phyloP scores from a whole-genome alignment of 495 filamentous ascomycete genomes.

The Margaritispora aquatica region DNA sequence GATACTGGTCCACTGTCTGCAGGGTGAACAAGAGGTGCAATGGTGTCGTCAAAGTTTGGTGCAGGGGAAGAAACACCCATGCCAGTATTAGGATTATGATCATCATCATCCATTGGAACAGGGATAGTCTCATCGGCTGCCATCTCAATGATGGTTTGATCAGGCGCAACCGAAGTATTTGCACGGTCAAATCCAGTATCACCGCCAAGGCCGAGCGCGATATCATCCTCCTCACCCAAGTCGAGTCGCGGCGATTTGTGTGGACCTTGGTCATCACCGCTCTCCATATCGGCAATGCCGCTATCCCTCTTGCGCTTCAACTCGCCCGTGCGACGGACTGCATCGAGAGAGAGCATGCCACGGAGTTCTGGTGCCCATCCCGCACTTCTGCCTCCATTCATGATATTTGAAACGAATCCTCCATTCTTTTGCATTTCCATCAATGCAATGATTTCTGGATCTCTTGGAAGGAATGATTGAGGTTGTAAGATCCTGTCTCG shows the following conservation, averaged over 20 bases:
- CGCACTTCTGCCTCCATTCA: slow-evolving; percentile 68
- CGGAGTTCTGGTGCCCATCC: slow-evolving; percentile 90
- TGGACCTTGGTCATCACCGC: slow-evolving; percentile 47
- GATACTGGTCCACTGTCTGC: slow-evolving; percentile 79
- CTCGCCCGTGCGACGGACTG: slow-evolving; percentile 68
- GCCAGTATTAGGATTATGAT: slow-evolving; percentile 29
- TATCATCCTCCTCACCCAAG: slow-evolving; percentile 57
- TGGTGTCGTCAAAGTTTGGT: slow-evolving; percentile 68
- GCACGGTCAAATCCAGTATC: slow-evolving; percentile 44
- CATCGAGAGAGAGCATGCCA: slow-evolving; percentile 74
- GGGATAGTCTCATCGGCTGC: slow-evolving; percentile 50
- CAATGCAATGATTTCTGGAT: slow-evolving; percentile 79
- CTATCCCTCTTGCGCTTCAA: slow-evolving; percentile 92
- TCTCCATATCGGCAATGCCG: slow-evolving; percentile 71
- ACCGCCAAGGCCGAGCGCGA: slow-evolving; percentile 36
- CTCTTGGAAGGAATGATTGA: slow-evolving; percentile 72
- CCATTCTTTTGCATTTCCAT: slow-evolving; percentile 86
- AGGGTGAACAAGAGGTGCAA: slow-evolving; percentile 64
- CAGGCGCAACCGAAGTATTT: slow-evolving; percentile 43
- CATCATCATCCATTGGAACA: slow-evolving; percentile 29
- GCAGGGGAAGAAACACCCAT: slow-evolving; percentile 23
- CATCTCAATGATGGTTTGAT: slow-evolving; percentile 56
- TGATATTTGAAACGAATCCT: slow-evolving; percentile 73
- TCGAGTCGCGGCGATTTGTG: slow-evolving; percentile 62
- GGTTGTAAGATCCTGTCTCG: slow-evolving; percentile 75